phyloP scores from a whole-genome alignment of 2,329 filamentous ascomycete genomes.

The Pestalotiopsis fici region DNA sequence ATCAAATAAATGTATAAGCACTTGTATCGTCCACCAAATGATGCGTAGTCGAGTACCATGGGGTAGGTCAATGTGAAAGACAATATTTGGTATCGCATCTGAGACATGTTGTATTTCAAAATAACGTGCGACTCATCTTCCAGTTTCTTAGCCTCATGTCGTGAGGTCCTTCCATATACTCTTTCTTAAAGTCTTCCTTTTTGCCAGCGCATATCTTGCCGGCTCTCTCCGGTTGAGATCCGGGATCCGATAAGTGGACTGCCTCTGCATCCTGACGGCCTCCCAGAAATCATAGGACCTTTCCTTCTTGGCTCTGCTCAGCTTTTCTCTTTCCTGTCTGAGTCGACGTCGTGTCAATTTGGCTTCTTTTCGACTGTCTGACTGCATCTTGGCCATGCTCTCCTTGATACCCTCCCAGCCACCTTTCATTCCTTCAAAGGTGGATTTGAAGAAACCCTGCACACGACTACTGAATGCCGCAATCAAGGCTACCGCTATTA shows the following conservation, averaged over 20 bases:
- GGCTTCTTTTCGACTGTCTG: conserved; percentile 23
- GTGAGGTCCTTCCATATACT: neutral
- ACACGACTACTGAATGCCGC: conserved; percentile 56
- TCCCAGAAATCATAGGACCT: conserved; percentile 42
- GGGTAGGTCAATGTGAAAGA: too few species aligned
- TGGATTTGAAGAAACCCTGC: conserved; percentile 29
- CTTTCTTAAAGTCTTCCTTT: conserved; percentile 20
- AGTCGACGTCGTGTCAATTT: conserved; percentile 20
- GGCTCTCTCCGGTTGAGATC: conserved; percentile 32
- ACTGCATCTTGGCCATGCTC: conserved; percentile 24
- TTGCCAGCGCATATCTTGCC: conserved; percentile 13
- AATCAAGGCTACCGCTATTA: conserved; percentile 53
- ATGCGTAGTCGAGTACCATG: too few species aligned
- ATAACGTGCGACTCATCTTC: neutral
- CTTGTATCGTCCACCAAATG: neutral
- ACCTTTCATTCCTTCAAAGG: conserved; percentile 18
- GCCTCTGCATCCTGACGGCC: conserved; percentile 30
- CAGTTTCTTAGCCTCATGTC: neutral
- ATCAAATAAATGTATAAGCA: neutral
- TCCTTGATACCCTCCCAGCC: conserved; percentile 13
- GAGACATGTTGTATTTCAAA: too few species aligned
- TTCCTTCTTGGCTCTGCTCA: conserved; percentile 25
- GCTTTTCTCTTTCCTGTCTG: conserved; percentile 20
- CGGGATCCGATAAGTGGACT: conserved; percentile 35
- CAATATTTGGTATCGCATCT: too few species aligned